These are phyloP conservation scores for Gamarada debralockiae DNA, from an alignment of 495 filamentous ascomycete species.

Conservation along the genomic window DNA sequence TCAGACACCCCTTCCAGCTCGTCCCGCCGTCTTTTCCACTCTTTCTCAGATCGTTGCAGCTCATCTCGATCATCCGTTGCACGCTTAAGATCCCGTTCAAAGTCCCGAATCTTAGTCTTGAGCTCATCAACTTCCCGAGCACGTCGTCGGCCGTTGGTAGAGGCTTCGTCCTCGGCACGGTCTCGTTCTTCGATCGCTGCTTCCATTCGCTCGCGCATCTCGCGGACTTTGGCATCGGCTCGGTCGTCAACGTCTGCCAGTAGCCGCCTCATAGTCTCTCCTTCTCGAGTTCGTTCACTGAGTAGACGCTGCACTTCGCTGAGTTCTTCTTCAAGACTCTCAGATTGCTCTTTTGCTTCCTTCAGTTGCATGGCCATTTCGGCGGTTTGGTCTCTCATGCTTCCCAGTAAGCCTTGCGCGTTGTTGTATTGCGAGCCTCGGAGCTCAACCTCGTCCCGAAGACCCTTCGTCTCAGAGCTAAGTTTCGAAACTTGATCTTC, in stretches of 20 bases:
- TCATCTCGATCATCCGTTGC: constrained; percentile 66
- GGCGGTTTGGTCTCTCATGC: constrained; percentile 86
- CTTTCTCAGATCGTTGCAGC: constrained; percentile 61
- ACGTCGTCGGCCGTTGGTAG: constrained; percentile 66
- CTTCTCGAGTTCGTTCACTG: constrained; percentile 89
- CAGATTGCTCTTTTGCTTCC: constrained; percentile 76
- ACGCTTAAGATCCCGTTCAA: constrained; percentile 69
- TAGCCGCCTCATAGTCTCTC: constrained; percentile 89
- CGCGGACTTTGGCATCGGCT: constrained; percentile 72
- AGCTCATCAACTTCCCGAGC: constrained; percentile 86
- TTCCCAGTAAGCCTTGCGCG: constrained; percentile 79
- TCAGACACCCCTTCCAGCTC: constrained; percentile 70
- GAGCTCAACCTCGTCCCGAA: constrained; percentile 78
- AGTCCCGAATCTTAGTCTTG: constrained; percentile 69
- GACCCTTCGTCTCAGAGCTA: constrained; percentile 56
- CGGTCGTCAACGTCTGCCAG: constrained; percentile 82
- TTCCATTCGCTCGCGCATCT: constrained; percentile 89
- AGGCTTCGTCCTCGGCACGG: constrained; percentile 85
- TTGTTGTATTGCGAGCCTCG: constrained; percentile 82
- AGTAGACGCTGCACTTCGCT: constrained; percentile 83
- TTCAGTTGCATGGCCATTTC: constrained; percentile 93
- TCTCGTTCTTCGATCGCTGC: constrained; percentile 87
- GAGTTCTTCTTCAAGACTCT: constrained; percentile 91
- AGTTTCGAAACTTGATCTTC: constrained; percentile 67
- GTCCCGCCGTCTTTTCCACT: constrained; percentile 65